Base-by-base conservation (phyloP, 768 basidiomycete genomes). In the Floccularia luteovirens region DNA sequence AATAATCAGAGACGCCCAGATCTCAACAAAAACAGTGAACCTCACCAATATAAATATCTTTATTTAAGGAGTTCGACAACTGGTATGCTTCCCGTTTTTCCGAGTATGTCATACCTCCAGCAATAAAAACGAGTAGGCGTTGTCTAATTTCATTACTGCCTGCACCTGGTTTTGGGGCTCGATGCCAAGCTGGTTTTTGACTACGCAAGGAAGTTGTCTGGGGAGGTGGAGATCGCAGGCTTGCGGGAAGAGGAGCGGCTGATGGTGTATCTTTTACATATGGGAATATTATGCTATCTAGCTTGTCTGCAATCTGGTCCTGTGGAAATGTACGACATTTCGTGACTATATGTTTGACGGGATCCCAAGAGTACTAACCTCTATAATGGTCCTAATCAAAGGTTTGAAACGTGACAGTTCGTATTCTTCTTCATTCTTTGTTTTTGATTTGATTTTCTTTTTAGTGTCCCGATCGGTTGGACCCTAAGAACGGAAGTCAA, bases 321-420 rank as follows among this genome's bases (percentile, higher is more conserved):
- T 96, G 50, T 3, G 44, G 21, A 46, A 33, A 25, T 14, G 23
- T 24, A 2, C 33, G 11, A 12, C n/a, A 37, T 5, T 33, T 12
- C 17, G n/a, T n/a, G n/a, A n/a, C n/a, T n/a, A n/a, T n/a, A 19
- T 7, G 14, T 21, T 41, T 22, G 13, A 5, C 24, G 31, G 35
- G 1, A 5, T 22, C 14, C 27, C 34, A 17, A 16, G 16, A 12
- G 6, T 19, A 38, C 55, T 11, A 56, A 92, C 93, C 71, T 96
- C 90, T 14, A 99, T 62, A 44, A 98, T 73, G 2, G 80, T 75
- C 48, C 75, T 79, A 21, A 98, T 57, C 1, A 82, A 63, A 5
- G 96, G 96, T 54, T 86, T 91, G 63, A 79, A 99, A 43, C 96
- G 76, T 13, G 94, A 98, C 23, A 99, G 75, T 48, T 97, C 94